Conservation (phyloP, 768 basidiomycete genomes). For the Hericium alpestre region DNA sequence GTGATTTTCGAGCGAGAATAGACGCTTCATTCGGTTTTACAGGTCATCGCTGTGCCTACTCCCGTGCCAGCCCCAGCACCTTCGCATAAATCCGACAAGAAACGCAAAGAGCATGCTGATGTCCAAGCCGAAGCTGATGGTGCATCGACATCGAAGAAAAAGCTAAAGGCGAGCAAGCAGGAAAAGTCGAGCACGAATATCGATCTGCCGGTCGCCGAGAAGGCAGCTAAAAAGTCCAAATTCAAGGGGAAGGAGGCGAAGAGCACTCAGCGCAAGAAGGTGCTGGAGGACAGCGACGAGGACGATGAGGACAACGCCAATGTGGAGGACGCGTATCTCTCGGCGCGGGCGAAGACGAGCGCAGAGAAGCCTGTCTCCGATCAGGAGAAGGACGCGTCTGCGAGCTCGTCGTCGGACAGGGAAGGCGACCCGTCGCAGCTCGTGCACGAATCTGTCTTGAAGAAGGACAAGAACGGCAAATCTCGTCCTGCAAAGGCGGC, state of each 20-base stretch:
- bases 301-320: slow-evolving; percentile 21
- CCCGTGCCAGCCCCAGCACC: slow-evolving; percentile 3
- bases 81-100: slow-evolving; percentile 1
- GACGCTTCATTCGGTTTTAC: no score
- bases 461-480: slow-evolving; percentile 21
- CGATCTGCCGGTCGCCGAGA: no score
- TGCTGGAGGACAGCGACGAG: slow-evolving; percentile 1
- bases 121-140: background rate
- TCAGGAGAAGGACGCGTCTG: slow-evolving; percentile 11
- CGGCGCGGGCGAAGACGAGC: slow-evolving; percentile 1
- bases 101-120: background rate
- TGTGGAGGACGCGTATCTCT: slow-evolving; percentile 24
- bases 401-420: slow-evolving; percentile 23
- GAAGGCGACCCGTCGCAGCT: slow-evolving; percentile 28
- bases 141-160: slow-evolving; percentile 1
- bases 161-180: background rate
- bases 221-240: slow-evolving; percentile 3
- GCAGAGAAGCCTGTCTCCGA: slow-evolving; percentile 12
- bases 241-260: slow-evolving; percentile 13
- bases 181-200: background rate
- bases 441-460: slow-evolving; percentile 54
- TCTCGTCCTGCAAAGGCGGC: slow-evolving; percentile 14
- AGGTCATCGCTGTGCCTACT: background rate
- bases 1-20: background rate
- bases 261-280: slow-evolving; percentile 5